phyloP scores from a whole-genome alignment of 257 asterid species.

The Solanum rostratum region DNA sequence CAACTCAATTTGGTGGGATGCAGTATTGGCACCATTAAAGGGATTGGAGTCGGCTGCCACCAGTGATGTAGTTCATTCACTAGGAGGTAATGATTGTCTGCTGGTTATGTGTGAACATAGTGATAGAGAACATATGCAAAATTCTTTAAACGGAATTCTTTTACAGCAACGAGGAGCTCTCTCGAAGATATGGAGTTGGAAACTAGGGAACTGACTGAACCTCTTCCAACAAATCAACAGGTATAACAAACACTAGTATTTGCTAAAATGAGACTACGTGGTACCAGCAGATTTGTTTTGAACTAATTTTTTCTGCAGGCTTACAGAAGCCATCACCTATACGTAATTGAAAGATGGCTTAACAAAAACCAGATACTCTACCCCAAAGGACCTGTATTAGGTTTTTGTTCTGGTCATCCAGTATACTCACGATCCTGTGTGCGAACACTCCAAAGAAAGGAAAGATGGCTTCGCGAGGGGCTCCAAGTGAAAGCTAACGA shows the following conservation, averaged over 20 bases:
- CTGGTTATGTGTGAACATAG: slow-evolving; percentile 5
- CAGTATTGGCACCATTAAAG: slow-evolving; percentile 67
- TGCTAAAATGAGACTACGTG: not conserved
- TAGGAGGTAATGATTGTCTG: slow-evolving; percentile 11
- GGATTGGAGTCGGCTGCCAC: slow-evolving; percentile 69
- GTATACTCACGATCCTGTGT: slow-evolving; percentile 94
- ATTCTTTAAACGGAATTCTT: slow-evolving; percentile 7
- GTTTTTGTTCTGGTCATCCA: slow-evolving; percentile 77
- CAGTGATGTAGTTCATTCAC: slow-evolving; percentile 24
- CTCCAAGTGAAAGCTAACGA: slow-evolving; percentile 80
- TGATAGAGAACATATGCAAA: slow-evolving; percentile 5
- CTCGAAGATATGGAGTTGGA: slow-evolving; percentile 93
- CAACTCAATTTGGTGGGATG: slow-evolving; percentile 75
- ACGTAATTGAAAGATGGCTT: slow-evolving; percentile 86
- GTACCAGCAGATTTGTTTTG: not conserved
- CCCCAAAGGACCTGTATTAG: slow-evolving; percentile 87
- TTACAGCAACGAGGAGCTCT: slow-evolving; percentile 37
- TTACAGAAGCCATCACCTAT: slow-evolving; percentile 75
- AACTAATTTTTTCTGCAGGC: slow-evolving; percentile 38
- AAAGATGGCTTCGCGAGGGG: slow-evolving; percentile 85
- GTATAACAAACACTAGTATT: slow-evolving; percentile 16
- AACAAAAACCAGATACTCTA: slow-evolving; percentile 62
- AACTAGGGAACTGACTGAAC: slow-evolving; percentile 92
- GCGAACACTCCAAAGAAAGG: slow-evolving; percentile 58
- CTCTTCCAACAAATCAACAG: slow-evolving; percentile 96